Evolutionary conservation across 2,329 filamentous ascomycete species (phyloP).

Genomic region (Aspergillus awamori): DNA sequence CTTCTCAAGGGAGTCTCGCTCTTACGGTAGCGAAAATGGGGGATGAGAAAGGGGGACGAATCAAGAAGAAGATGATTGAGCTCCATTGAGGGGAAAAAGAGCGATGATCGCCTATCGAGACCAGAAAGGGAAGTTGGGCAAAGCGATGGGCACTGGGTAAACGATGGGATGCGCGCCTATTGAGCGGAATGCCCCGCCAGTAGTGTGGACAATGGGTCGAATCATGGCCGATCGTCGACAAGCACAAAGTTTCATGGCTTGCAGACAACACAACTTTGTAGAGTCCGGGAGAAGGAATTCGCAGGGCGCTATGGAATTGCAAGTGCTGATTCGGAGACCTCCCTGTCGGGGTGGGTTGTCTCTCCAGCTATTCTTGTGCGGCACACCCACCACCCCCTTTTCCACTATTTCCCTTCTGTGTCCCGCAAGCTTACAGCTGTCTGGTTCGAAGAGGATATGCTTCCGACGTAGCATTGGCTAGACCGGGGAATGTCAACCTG

Average conservation of each 20-base stretch:
- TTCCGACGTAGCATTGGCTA: conserved; percentile 2
- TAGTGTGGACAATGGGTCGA: conserved; percentile 10
- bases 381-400: background rate
- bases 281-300: conserved; percentile 4
- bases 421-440: background rate
- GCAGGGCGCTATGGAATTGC: conserved; percentile 1
- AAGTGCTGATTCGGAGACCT: background rate
- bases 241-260: conserved; percentile 23
- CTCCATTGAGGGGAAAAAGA: background rate
- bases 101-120: background rate
- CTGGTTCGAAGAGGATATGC: background rate
- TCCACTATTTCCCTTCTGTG: background rate
- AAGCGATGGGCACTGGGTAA: background rate
- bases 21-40: background rate
- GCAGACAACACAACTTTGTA: conserved; percentile 9
- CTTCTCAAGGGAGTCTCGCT: background rate
- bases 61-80: background rate
- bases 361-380: background rate
- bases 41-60: background rate
- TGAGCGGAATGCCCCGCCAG: conserved; percentile 11
- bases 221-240: conserved; percentile 13
- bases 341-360: background rate
- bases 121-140: background rate
- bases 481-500: conserved; percentile 8
- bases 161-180: conserved; percentile 14